These are phyloP conservation scores for Termitomyces sp. DNA, from an alignment of 768 basidiomycete genomes.

Conservation along the genomic window DNA sequence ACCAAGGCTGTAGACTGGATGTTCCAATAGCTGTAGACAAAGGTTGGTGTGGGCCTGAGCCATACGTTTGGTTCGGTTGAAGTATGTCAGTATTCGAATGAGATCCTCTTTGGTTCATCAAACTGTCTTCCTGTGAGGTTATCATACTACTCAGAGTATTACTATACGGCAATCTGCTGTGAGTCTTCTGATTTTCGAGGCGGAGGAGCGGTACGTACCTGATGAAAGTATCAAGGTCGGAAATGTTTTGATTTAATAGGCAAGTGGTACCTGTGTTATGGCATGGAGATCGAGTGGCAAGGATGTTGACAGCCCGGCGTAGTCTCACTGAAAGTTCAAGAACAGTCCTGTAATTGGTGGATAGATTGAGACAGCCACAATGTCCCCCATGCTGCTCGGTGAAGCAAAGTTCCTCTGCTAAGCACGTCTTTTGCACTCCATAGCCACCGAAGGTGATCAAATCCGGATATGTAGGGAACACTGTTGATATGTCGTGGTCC, in stretches of 20 bases:
- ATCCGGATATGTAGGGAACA: constrained; percentile 34
- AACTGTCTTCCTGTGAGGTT: constrained; percentile 22
- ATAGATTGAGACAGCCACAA: constrained; percentile 58
- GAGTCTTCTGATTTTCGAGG: constrained; percentile 3
- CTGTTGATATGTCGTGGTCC: constrained; percentile 40
- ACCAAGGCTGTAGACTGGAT: constrained; percentile 27
- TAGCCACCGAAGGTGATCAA: constrained; percentile 24
- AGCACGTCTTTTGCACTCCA: constrained; percentile 13
- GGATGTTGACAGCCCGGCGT: constrained; percentile 52
- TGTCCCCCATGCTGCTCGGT: constrained; percentile 32
- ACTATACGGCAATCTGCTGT: constrained; percentile 23
- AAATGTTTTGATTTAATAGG: constrained; percentile 39
- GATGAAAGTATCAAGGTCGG: constrained; percentile 49
- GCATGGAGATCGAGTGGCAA: constrained; percentile 43
- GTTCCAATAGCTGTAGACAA: constrained; percentile 9
- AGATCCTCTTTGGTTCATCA: constrained; percentile 13
- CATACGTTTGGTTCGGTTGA: constrained; percentile 11
- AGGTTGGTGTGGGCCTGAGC: constrained; percentile 9
- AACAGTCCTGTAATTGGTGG: constrained; percentile 50
- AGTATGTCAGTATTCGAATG: constrained; percentile 10
- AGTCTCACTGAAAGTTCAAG: constrained; percentile 65
- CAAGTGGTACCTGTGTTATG: constrained; percentile 36
- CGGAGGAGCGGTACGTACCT: constrained; percentile 35
- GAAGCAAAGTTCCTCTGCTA: constrained; percentile 22
- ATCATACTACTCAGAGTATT: constrained; percentile 37